Evolutionary conservation across 2,329 filamentous ascomycete genomes (phyloP).

Genomic region (Pestalotiopsis sp.): DNA sequence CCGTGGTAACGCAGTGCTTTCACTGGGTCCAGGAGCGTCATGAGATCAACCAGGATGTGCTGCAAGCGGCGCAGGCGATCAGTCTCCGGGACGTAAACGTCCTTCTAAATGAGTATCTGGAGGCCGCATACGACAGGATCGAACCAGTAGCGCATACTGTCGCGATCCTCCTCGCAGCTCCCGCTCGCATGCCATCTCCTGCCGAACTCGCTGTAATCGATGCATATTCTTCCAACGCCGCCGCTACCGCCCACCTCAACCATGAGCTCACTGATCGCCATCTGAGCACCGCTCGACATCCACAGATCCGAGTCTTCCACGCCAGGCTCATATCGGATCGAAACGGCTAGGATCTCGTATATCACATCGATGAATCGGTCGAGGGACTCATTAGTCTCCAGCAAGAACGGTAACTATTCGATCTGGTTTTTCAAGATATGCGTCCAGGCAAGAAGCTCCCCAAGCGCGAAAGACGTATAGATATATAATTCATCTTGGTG

Average conservation of each 20-base stretch:
- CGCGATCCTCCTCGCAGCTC: background rate
- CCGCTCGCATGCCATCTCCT: background rate
- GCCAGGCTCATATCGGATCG: background rate
- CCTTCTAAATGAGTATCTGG: background rate
- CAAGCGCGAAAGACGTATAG: background rate
- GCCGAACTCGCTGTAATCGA: background rate
- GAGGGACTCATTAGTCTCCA: background rate
- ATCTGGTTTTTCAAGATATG: background rate
- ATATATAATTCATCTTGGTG: background rate
- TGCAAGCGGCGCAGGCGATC: background rate
- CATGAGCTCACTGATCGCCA: background rate
- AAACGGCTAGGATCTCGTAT: background rate
- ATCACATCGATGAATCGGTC: background rate
- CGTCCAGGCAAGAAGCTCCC: background rate
- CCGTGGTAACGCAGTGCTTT: background rate
- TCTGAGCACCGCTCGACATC: background rate
- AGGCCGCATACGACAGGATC: background rate
- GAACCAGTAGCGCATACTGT: background rate
- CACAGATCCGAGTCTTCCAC: no score
- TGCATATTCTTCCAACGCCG: background rate
- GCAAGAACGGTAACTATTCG: background rate
- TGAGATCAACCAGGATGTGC: background rate
- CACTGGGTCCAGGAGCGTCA: background rate
- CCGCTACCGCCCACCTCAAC: background rate
- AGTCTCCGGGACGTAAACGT: no score